These are phyloP conservation scores for Boletellus ananas DNA, from an alignment of 768 basidiomycete species.

Conservation along the genomic window DNA sequence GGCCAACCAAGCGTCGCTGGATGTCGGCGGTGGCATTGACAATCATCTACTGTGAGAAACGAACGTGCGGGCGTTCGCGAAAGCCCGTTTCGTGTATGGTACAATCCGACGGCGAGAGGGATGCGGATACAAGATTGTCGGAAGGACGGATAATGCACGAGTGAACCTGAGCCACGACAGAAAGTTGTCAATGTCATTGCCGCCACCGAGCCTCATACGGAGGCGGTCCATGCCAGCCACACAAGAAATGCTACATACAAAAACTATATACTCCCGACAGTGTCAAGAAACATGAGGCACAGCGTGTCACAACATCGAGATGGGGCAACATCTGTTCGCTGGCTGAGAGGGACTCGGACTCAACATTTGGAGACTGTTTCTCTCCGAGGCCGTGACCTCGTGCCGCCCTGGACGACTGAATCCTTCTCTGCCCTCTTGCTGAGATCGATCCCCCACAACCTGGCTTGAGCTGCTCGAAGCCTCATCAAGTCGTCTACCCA, in stretches of 20 bases:
- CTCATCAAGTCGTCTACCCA: constrained; percentile 65
- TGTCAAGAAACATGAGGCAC: not conserved
- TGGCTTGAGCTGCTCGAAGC: constrained; percentile 35
- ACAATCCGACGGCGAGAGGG: constrained; percentile 1
- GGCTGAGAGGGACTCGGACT: no score
- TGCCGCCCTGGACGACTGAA: constrained; percentile 21
- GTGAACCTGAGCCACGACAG: constrained; percentile 3
- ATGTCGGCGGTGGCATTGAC: constrained; percentile 74
- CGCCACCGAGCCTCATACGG: not conserved
- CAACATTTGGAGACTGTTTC: constrained; percentile 8
- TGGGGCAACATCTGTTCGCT: constrained; percentile 13
- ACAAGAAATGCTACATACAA: constrained; percentile 5
- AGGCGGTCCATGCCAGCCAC: not conserved
- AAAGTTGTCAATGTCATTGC: not conserved
- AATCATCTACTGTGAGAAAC: constrained; percentile 24
- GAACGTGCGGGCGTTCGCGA: constrained; percentile 21
- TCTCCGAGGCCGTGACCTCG: constrained; percentile 28
- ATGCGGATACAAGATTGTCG: not conserved
- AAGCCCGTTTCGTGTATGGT: constrained; percentile 15
- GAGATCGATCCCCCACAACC: constrained; percentile 34
- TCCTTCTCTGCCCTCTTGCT: constrained; percentile 28
- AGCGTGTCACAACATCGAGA: not conserved
- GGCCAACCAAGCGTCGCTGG: constrained; percentile 68
- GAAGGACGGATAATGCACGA: not conserved
- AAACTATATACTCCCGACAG: not conserved